Conservation (phyloP, 1,139 yeast genomes). For the Debaryomycetaceae sp. region DNA sequence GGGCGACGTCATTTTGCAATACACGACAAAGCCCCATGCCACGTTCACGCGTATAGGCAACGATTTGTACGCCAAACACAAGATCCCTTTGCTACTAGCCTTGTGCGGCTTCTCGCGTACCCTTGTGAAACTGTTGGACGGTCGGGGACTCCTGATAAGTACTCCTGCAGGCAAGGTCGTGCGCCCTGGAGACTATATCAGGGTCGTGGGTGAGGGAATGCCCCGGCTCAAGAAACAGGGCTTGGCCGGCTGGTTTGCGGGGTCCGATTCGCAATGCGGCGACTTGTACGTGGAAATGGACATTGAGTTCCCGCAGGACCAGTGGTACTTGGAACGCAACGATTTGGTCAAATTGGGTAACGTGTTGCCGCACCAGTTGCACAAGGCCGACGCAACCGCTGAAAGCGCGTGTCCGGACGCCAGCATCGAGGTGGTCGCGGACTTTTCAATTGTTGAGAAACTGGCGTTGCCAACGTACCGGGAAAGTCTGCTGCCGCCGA, state of each 20-base stretch:
- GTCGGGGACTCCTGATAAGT: slow-evolving; percentile 53
- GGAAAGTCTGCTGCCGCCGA: too few species aligned
- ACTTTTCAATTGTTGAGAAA: slow-evolving; percentile 22
- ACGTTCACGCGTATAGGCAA: slow-evolving; percentile 47
- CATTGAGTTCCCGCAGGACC: slow-evolving; percentile 75
- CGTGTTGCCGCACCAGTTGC: slow-evolving; percentile 38
- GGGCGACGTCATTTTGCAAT: slow-evolving; percentile 67
- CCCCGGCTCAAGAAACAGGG: slow-evolving; percentile 37
- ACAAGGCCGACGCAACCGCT: slow-evolving; percentile 11
- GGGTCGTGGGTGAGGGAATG: slow-evolving; percentile 78
- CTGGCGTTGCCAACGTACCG: slow-evolving; percentile 27
- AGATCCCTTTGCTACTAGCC: slow-evolving; percentile 67
- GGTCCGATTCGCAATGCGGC: slow-evolving; percentile 34
- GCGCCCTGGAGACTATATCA: slow-evolving; percentile 64
- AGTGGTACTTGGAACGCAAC: slow-evolving; percentile 63
- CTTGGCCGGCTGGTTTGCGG: slow-evolving; percentile 21
- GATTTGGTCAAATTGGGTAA: slow-evolving; percentile 45
- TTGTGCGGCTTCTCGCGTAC: slow-evolving; percentile 68
- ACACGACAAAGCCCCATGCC: slow-evolving; percentile 35
- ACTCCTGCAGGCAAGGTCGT: slow-evolving; percentile 71
- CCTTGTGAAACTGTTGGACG: slow-evolving; percentile 71
- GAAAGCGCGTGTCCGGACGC: slow-evolving; percentile 20
- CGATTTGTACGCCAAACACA: slow-evolving; percentile 53
- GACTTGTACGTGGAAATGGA: slow-evolving; percentile 63
- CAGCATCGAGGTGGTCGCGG: slow-evolving; percentile 31